Conservation (phyloP, 1,284 basidiomycete genomes). For the Puccinia horiana region DNA sequence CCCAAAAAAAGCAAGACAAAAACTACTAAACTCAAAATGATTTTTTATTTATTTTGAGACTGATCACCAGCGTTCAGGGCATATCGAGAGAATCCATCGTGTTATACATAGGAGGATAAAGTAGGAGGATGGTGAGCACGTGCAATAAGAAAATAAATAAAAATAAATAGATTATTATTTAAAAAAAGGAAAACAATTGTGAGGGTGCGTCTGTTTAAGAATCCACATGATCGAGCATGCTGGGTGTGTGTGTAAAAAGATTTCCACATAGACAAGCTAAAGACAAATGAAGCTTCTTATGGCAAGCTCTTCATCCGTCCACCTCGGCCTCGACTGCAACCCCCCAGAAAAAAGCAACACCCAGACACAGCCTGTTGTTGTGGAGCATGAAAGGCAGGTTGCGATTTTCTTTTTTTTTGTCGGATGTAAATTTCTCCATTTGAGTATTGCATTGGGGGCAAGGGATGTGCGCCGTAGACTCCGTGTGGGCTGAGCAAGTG, state of each 20-base stretch:
- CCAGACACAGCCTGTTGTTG: no score
- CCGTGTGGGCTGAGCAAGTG: background rate
- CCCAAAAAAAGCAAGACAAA: no score
- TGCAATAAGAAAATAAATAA: background rate
- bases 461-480: background rate
- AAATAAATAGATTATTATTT: background rate
- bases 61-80: slow-evolving; percentile 10
- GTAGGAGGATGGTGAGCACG: background rate
- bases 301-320: background rate
- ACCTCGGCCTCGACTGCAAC: background rate
- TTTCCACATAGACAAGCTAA: no score
- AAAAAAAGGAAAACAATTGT: background rate
- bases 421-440: background rate
- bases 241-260: background rate
- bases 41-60: background rate
- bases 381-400: background rate
- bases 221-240: slow-evolving; percentile 7
- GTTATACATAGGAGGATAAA: no score
- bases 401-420: background rate
- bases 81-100: background rate
- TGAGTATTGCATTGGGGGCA: background rate
- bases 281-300: background rate
- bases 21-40: no score
- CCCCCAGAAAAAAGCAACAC: no score
- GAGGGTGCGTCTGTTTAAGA: background rate